Conservation (phyloP, 2,329 filamentous ascomycete species). For the Tolypocladium pustulatum region DNA sequence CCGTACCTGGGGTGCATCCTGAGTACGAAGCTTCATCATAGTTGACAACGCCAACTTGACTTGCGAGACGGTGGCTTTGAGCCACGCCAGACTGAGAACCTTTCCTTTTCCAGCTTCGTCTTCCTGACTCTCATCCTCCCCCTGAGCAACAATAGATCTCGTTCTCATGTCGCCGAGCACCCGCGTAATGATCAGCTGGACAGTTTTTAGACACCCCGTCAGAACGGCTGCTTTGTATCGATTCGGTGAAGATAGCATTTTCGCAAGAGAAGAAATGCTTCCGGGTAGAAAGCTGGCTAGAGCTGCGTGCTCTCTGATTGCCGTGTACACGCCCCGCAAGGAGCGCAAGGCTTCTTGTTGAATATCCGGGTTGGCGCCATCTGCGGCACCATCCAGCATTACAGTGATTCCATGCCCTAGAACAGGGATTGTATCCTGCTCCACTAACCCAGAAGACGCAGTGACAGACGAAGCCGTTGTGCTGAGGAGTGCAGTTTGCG, state of each 20-base stretch:
- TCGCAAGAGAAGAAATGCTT: slow-evolving; percentile 72
- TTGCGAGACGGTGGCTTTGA: slow-evolving; percentile 69
- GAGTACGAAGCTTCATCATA: slow-evolving; percentile 63
- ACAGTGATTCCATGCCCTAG: slow-evolving; percentile 76
- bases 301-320: slow-evolving; percentile 61
- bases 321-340: slow-evolving; percentile 49
- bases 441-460: slow-evolving; percentile 38
- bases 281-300: slow-evolving; percentile 82
- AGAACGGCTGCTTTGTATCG: slow-evolving; percentile 50
- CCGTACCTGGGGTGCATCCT: slow-evolving; percentile 60
- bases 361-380: slow-evolving; percentile 54
- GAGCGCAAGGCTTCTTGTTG: slow-evolving; percentile 61
- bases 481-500: slow-evolving; percentile 55
- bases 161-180: slow-evolving; percentile 49
- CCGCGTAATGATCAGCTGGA: slow-evolving; percentile 43
- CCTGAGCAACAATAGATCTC: slow-evolving; percentile 30
- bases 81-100: slow-evolving; percentile 49
- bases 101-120: slow-evolving; percentile 17
- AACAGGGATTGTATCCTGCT: slow-evolving; percentile 57
- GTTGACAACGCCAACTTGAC: slow-evolving; percentile 74
- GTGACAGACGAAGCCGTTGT: slow-evolving; percentile 41
- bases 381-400: slow-evolving; percentile 61
- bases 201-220: slow-evolving; percentile 45
- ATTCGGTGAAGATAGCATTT: slow-evolving; percentile 59
- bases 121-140: slow-evolving; percentile 10